A percentile compares a stretch with the other conserved stretches of the same genome.
Conservation (phyloP, 2,329 filamentous ascomycete species). For the Daldinia sp. region DNA sequence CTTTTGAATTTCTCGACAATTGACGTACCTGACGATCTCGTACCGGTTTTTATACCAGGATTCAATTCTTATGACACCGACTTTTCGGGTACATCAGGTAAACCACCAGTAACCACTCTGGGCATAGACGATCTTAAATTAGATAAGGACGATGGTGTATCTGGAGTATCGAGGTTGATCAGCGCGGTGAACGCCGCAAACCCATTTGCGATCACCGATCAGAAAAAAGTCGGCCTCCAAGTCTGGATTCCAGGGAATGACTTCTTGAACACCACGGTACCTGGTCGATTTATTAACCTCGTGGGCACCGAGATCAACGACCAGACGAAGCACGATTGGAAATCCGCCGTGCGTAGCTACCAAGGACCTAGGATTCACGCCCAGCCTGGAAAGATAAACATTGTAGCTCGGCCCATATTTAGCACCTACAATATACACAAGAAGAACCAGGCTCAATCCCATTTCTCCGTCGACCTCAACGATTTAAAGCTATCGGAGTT, state of each 20-base stretch:
- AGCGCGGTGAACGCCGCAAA: not conserved
- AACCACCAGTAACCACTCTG: not conserved
- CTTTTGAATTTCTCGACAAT: slow-evolving; percentile 8
- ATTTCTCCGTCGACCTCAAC: slow-evolving; percentile 11
- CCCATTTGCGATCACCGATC: not conserved
- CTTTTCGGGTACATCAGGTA: not conserved
- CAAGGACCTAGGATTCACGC: not conserved
- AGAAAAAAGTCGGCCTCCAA: slow-evolving; percentile 25
- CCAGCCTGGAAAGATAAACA: not conserved
- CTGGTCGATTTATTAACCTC: slow-evolving; percentile 15
- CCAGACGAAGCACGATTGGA: slow-evolving; percentile 20
- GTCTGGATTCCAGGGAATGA: slow-evolving; percentile 33
- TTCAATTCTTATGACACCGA: slow-evolving; percentile 4
- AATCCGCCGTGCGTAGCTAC: not conserved
- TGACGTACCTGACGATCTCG: not conserved
- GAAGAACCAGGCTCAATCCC: not conserved
- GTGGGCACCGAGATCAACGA: not conserved
- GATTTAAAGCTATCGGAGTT: slow-evolving; percentile 3
- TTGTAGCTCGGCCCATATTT: slow-evolving; percentile 38
- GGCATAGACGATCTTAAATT: slow-evolving; percentile 9
- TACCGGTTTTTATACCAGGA: slow-evolving; percentile 27
- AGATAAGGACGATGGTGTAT: not conserved
- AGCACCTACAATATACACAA: slow-evolving; percentile 23
- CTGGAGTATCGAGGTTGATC: slow-evolving; percentile 15
- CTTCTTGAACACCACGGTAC: slow-evolving; percentile 17